These are phyloP conservation scores for Yueomyces sp. DNA, from an alignment of 1,139 yeast species.

Conservation along the genomic window DNA sequence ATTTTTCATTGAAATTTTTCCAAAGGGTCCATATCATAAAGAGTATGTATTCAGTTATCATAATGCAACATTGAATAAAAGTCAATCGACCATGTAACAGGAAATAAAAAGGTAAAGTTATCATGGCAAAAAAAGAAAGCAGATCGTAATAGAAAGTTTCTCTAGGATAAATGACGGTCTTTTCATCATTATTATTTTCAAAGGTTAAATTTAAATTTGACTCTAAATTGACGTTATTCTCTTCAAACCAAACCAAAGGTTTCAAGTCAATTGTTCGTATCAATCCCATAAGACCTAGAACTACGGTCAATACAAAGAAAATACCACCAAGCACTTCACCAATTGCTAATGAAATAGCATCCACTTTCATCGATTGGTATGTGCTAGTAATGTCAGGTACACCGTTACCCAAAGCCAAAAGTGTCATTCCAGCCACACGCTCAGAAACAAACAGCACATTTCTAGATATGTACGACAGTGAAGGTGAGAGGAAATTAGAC, in stretches of 20 bases:
- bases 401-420: constrained; percentile 85
- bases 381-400: constrained; percentile 85
- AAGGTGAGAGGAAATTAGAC: constrained; percentile 21
- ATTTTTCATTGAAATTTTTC: neutral
- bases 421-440: constrained; percentile 73
- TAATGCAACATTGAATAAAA: constrained; percentile 15
- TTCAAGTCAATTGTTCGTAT: constrained; percentile 11
- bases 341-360: constrained; percentile 63
- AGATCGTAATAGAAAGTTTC: constrained; percentile 15
- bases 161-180: constrained; percentile 9
- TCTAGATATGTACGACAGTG: constrained; percentile 18
- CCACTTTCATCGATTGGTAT: constrained; percentile 60
- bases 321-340: constrained; percentile 79
- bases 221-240: neutral
- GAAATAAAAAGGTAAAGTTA: constrained; percentile 9
- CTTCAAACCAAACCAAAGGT: neutral
- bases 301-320: constrained; percentile 20
- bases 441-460: constrained; percentile 48
- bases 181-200: neutral
- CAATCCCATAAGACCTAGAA: constrained; percentile 18
- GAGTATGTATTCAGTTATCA: constrained; percentile 10
- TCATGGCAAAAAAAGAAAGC: constrained; percentile 10
- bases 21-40: constrained; percentile 2
- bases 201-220: neutral
- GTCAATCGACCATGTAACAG: constrained; percentile 14